Evolutionary conservation across 1,139 yeast genomes (phyloP), one percentile per base, ranked within the genome.

Genomic region (Yamadazyma atmosphaerica): DNA sequence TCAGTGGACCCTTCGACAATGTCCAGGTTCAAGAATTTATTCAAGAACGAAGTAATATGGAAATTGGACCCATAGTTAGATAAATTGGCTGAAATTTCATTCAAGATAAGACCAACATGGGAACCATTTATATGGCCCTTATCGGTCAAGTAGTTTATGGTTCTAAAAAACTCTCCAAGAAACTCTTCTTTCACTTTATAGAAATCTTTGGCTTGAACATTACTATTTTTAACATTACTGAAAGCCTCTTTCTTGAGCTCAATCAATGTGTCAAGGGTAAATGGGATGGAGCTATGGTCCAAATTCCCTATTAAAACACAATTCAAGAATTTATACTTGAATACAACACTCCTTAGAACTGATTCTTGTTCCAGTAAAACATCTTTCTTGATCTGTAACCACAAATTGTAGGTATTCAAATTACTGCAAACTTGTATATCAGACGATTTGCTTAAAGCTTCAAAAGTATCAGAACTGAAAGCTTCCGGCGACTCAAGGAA

Each of bases 111-210:
- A n/a, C 38, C 38, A 2, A 45, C 28, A 4, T 42, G 32, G 2
- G 12, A 14, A 6, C 21, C 19, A 4, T 32, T 8, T 14, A 46
- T 21, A 4, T 28, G 9, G 3, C 35, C 23, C 2, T 12, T n/a
- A 1, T 33, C 30, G 8, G 42, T 37, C 2, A 51, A 33, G 25
- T 42, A 39, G 35, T 49, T 31, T 38, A 53, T 19, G 2, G 51
- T 42, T 10, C 54, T 55, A 45, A 54, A 69, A 31, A 53, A 63
- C 37, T 66, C 69, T 0, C 72, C 74, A 22, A 47, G 46, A 9
- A 71, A 56, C 14, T 57, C 61, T 38, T 75, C 79, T 41, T 62
- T 67, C 2, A 66, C 52, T 49, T 74, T 76, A 50, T 77, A 75
- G 42, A 73, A 73, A 32, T 61, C 56, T 17, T 56, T 60, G 2